Base-by-base conservation (phyloP, 75 land plant species). In the Pinus tabuliformis region DNA sequence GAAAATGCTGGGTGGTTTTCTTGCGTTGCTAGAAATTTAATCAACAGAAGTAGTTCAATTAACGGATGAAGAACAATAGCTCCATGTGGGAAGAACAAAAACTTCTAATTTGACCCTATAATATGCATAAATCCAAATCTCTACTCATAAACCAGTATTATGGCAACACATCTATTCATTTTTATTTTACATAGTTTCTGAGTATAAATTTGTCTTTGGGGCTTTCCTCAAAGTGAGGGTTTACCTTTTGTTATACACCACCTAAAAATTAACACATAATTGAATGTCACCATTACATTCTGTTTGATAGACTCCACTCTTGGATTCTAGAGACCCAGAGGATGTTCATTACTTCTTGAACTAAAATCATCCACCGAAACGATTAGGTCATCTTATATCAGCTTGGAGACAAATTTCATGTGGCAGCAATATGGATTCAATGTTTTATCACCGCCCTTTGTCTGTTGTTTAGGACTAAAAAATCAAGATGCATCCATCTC, bases 401-500 rank as follows among this genome's bases (percentile, higher is more conserved):
- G 45, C 9, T 17, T 68, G 45, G 71, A 68, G 45, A 68, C 22
- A 68, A 52, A 68, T 68, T 68, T 68, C 13, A 45, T 68, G 52
- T 52, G 71, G 18, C n/a, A 42, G 49, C 71, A 22, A 68, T n/a
- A 42, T 20, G 11, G 36, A 68, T 39, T 39, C 52, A 68, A 36
- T 11, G 9, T 42, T 42, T 68, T 68, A 22, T 39, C 71, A 20
- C 49, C 9, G 20, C 71, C 49, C 22, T 77, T 62, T 73, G 20
- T 73, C 77, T 66, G 74, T 57, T 45, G 64, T 75, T 74, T 73
- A 57, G 73, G 17, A 54, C 36, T 72, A 1, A 84, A 60, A 36
- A 78, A 74, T 8, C 86, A 86, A 72, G 21, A 37, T 62, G 78
- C 92, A 79, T 26, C 26, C 26, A 26, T 26, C 26, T 26, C 26